Evolutionary conservation across 768 basidiomycete species (phyloP).

Genomic region (Russula sp.): DNA sequence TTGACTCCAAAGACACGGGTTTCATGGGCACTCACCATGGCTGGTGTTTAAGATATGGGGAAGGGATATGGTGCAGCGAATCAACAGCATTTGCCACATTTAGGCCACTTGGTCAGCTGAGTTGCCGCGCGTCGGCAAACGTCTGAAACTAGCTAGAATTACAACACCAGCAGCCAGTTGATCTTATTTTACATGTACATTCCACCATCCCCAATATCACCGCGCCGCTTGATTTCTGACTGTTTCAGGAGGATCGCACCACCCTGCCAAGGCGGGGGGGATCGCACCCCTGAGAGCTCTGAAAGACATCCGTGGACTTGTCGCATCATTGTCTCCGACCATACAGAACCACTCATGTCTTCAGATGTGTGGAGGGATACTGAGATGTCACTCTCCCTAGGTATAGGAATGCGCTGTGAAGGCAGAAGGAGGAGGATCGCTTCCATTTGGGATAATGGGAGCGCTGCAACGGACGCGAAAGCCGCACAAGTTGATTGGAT

Average conservation of each 20-base stretch:
- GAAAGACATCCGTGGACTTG: constrained; percentile 9
- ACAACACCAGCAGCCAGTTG: neutral
- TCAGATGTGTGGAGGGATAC: neutral
- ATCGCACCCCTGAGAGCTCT: neutral
- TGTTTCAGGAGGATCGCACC: neutral
- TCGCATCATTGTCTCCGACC: constrained; percentile 12
- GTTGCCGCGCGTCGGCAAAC: no score
- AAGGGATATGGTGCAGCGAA: neutral
- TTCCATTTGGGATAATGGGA: constrained; percentile 11
- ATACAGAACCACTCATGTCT: neutral
- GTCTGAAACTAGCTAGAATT: no score
- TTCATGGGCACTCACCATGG: constrained; percentile 11
- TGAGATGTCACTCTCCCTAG: constrained; percentile 2
- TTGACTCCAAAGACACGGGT: neutral
- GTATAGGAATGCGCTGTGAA: constrained; percentile 9
- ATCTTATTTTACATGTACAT: constrained; percentile 22
- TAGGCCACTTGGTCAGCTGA: neutral
- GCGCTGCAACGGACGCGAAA: constrained; percentile 20
- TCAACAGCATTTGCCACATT: neutral
- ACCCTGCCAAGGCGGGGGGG: constrained; percentile 6
- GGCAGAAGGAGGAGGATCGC: constrained; percentile 21
- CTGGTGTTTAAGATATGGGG: neutral
- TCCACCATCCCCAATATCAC: constrained; percentile 22
- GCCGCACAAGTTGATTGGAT: constrained; percentile 24
- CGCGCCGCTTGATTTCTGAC: neutral